Evolutionary conservation across 495 filamentous ascomycete species (phyloP).

Genomic region (Podospora conica): DNA sequence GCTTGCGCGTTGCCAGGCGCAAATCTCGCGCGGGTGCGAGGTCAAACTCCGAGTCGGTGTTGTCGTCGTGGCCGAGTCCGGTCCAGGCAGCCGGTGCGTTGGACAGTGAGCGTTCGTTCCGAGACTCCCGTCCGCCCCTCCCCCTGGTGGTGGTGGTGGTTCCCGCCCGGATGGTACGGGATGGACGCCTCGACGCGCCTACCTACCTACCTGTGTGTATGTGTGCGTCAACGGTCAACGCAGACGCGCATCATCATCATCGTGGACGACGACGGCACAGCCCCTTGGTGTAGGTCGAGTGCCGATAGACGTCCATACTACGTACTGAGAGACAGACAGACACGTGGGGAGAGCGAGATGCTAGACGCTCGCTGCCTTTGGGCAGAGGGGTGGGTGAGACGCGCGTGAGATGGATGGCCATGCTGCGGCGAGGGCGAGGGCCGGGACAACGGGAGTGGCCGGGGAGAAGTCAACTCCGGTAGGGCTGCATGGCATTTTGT

Average conservation of each 20-base stretch:
- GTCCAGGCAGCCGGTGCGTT: not conserved
- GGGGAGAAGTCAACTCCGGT: not conserved
- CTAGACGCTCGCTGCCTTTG: too few species aligned
- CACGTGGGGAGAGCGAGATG: too few species aligned
- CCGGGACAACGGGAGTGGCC: not conserved
- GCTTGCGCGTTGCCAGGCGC: not conserved
- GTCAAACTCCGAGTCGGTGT: not conserved
- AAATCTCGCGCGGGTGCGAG: not conserved
- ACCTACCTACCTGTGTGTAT: too few species aligned
- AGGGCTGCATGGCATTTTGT: not conserved
- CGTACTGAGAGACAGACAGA: too few species aligned
- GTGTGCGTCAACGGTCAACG: not conserved
- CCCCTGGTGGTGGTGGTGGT: not conserved
- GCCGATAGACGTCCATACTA: too few species aligned
- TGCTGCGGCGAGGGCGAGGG: not conserved
- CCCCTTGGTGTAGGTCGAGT: not conserved
- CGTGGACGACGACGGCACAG: not conserved
- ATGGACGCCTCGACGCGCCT: not conserved
- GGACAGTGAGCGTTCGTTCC: not conserved
- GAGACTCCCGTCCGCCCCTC: not conserved
- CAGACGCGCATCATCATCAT: constrained; percentile 9
- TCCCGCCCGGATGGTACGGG: not conserved
- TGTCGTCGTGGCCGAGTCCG: too few species aligned
- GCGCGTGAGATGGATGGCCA: not conserved
- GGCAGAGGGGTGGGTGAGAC: too few species aligned